Conservation (phyloP, 352 stramenopile genomes). For the Pythium aristosporum region DNA sequence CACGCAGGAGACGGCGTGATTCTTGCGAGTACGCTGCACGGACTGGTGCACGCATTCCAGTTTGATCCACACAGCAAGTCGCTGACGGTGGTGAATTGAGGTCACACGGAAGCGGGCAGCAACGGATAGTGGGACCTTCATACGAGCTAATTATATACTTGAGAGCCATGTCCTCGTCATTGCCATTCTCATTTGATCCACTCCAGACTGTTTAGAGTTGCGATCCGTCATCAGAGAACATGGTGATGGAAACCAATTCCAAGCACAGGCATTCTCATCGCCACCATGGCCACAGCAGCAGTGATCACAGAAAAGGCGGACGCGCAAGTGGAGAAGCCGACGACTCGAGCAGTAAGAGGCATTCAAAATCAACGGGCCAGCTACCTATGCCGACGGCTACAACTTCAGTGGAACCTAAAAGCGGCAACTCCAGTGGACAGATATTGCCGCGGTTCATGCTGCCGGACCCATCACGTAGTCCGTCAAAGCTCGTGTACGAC, state of each 20-base stretch:
- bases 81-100: constrained; percentile 9
- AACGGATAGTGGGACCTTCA: neutral
- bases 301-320: neutral
- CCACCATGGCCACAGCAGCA: neutral
- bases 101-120: neutral
- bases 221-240: too few species aligned
- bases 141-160: constrained; percentile 2
- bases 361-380: constrained; percentile 18
- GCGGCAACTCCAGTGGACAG: constrained; percentile 4
- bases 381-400: neutral
- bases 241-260: neutral
- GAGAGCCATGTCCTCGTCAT: neutral
- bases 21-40: constrained; percentile 60
- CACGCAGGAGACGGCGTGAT: constrained; percentile 32
- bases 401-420: neutral
- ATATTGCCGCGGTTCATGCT: constrained; percentile 57
- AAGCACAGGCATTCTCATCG: neutral
- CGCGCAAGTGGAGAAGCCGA: neutral
- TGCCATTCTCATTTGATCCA: neutral
- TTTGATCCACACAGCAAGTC: constrained; percentile 27
- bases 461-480: constrained; percentile 26
- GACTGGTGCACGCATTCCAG: constrained; percentile 43
- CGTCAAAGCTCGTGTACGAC: constrained; percentile 9
- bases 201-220: neutral
- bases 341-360: neutral